Evolutionary conservation across 768 basidiomycete species (phyloP).

Genomic region (Nidularia pulvinata): DNA sequence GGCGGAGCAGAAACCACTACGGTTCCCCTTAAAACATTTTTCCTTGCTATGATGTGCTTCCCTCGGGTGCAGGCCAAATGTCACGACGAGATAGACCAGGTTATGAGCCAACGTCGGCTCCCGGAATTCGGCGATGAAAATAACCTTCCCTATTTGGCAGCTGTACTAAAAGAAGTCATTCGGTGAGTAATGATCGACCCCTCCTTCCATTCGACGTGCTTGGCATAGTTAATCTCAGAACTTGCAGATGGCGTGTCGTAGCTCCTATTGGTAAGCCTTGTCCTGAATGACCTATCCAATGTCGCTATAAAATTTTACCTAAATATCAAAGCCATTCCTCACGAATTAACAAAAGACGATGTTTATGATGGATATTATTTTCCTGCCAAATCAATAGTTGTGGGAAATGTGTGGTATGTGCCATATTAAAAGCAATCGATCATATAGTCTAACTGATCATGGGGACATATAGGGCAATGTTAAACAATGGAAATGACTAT

Average conservation of each 20-base stretch:
- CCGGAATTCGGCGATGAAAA: conserved; percentile 33
- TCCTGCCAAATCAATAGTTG: conserved; percentile 38
- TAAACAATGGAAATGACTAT: neutral
- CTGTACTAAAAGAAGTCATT: conserved; percentile 31
- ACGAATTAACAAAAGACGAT: conserved; percentile 34
- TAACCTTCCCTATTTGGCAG: conserved; percentile 33
- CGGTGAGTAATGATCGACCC: conserved; percentile 7
- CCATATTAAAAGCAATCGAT: neutral
- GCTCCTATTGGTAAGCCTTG: conserved; percentile 20
- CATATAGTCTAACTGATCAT: neutral
- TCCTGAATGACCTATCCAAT: neutral
- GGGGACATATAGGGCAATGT: conserved; percentile 11
- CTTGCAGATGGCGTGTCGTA: conserved; percentile 21
- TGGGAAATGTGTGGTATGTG: conserved; percentile 30
- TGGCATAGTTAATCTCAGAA: neutral
- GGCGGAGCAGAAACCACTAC: conserved; percentile 24
- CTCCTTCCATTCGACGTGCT: neutral
- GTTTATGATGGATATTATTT: conserved; percentile 42
- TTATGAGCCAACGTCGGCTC: conserved; percentile 29
- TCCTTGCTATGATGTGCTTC: conserved; percentile 36
- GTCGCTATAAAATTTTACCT: neutral
- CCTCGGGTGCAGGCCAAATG: conserved; percentile 34
- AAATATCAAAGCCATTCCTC: conserved; percentile 21
- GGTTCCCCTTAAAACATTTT: conserved; percentile 21
- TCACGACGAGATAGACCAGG: conserved; percentile 34